Evolutionary conservation across 352 stramenopile genomes (phyloP), one percentile per base, ranked within the genome.

Genomic region (Globisporangium nodosum): DNA sequence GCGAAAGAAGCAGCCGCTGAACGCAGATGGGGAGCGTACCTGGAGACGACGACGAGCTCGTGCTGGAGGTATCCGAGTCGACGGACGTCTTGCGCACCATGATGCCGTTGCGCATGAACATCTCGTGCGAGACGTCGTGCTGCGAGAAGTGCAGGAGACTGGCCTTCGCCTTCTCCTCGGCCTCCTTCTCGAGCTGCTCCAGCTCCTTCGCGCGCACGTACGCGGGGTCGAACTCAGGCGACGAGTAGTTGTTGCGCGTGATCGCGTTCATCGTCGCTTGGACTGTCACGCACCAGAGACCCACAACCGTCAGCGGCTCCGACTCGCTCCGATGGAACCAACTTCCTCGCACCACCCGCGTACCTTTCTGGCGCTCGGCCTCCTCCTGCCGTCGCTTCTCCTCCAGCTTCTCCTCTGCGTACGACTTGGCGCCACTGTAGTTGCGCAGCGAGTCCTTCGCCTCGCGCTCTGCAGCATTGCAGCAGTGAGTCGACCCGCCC

Each of bases 31-130:
- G 20, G 12, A 40, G 56, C 37, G 24, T 57, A 72, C 62, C 47
- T 53, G 63, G 47, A 9, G 52, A 54, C 24, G 52, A 55, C 21
- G 59, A 37, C n/a, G 24, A 30, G 13, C 47, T 56, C 16, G 48
- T 33, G 42, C 54, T 54, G 16, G 60, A 66, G 11, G 51, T 55
- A 16, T 64, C 58, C 43, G 58, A 64, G 45, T 64, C 58, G 12
- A 52, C 21, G 27, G 46, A 65, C 39, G 24, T 66, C 58, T 59
- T 87, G 80, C 1, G 68, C 20, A 83, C 62, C 58, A 72, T 73
- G 3, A 87, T 63, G 30, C 79, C 79, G 50, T 89, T 89, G 42
- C 72, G 74, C 79, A 89, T 87, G 12, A 74, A 60, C 65, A 79
- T 76, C 47, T 87, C 69, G 48, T 87, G 73, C 5, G 69, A 68